A percentile compares a stretch with the other conserved stretches of the same genome.
Conservation (phyloP, 495 filamentous ascomycete genomes). For the Apodospora peruviana region DNA sequence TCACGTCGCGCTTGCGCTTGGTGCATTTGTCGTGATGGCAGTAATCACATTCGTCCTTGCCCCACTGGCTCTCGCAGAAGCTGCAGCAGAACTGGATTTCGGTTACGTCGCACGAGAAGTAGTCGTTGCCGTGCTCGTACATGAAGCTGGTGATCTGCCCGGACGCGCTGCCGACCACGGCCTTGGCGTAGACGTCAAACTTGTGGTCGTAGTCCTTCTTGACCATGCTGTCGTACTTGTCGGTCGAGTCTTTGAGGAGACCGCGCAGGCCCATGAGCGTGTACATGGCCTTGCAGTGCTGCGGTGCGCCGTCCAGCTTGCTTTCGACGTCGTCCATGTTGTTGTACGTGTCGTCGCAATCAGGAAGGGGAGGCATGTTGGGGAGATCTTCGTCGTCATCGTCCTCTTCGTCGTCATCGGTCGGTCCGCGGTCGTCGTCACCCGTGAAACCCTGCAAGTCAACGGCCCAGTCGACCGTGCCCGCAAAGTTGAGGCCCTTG, state of each 20-base stretch:
- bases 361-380: too few species aligned
- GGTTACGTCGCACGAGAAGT: constrained; percentile 4
- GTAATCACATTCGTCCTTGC: background rate
- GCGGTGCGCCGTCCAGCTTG: background rate
- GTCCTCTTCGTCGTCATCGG: too few species aligned
- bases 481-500: constrained; percentile 21
- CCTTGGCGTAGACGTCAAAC: constrained; percentile 1
- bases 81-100: background rate
- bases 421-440: too few species aligned
- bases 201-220: background rate
- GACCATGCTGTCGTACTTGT: background rate
- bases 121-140: constrained; percentile 4
- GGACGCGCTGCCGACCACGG: background rate
- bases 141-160: background rate
- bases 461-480: constrained; percentile 38
- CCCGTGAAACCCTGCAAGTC: constrained; percentile 31
- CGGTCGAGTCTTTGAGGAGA: background rate
- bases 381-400: too few species aligned
- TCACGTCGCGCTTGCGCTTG: background rate
- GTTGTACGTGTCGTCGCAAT: too few species aligned
- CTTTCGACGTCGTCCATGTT: background rate
- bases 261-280: background rate
- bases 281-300: background rate
- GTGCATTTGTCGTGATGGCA: background rate
- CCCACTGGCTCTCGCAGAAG: constrained; percentile 1